Evolutionary conservation across 371 early-diverging fungal species (phyloP).

Genomic region (Mucor sp.): DNA sequence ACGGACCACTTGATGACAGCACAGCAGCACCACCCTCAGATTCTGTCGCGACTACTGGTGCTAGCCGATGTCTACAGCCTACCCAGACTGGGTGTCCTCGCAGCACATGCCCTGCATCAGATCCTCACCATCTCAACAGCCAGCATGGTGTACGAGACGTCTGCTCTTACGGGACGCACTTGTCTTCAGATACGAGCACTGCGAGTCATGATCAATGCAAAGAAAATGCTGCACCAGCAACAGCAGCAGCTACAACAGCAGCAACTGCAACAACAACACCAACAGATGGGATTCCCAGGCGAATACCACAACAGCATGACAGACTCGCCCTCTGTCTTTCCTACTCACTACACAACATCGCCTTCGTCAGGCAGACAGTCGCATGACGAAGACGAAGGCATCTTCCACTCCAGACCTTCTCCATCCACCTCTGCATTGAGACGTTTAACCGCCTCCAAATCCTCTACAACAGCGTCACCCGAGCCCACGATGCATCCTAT

Average conservation of each 20-base stretch:
- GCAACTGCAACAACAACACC: slow-evolving; percentile 13
- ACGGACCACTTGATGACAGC: slow-evolving; percentile 75
- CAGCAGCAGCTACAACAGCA: slow-evolving; percentile 50
- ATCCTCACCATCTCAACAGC: slow-evolving; percentile 68
- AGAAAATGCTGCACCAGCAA: slow-evolving; percentile 62
- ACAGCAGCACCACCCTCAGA: slow-evolving; percentile 59
- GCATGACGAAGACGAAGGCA: slow-evolving; percentile 5
- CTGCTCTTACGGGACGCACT: slow-evolving; percentile 59
- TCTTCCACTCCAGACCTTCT: not conserved
- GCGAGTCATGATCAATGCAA: slow-evolving; percentile 64
- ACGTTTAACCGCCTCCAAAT: slow-evolving; percentile 24
- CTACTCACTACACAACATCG: not conserved
- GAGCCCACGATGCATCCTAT: slow-evolving; percentile 3
- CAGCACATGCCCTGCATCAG: slow-evolving; percentile 71
- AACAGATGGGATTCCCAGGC: slow-evolving; percentile 6
- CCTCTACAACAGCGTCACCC: slow-evolving; percentile 13
- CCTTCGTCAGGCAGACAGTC: not conserved
- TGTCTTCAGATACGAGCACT: slow-evolving; percentile 68
- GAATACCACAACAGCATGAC: slow-evolving; percentile 10
- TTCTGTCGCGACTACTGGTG: slow-evolving; percentile 66
- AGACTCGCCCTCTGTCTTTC: slow-evolving; percentile 7
- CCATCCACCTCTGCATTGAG: slow-evolving; percentile 3
- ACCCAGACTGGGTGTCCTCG: slow-evolving; percentile 56
- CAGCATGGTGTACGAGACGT: slow-evolving; percentile 68
- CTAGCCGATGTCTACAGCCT: slow-evolving; percentile 67